These are phyloP conservation scores for Xanthoconium separans DNA, from an alignment of 1,284 basidiomycete genomes.

Conservation along the genomic window DNA sequence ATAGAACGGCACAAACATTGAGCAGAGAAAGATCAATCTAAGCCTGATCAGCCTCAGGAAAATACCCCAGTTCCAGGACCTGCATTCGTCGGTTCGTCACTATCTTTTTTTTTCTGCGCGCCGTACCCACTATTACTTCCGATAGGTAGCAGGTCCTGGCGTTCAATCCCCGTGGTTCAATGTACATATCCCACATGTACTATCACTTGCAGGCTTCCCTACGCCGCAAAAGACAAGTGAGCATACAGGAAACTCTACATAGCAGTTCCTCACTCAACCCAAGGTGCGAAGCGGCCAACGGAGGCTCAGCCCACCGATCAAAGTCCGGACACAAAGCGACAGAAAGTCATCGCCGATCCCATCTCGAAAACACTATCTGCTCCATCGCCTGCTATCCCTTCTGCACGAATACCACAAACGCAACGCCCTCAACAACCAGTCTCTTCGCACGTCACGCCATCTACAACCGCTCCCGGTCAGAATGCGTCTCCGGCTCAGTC, in stretches of 20 bases:
- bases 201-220: slow-evolving; percentile 52
- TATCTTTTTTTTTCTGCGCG: neutral
- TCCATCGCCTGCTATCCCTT: slow-evolving; percentile 25
- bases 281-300: slow-evolving; percentile 30
- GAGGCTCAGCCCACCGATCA: slow-evolving; percentile 21
- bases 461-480: slow-evolving; percentile 6
- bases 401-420: slow-evolving; percentile 18
- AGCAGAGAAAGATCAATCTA: slow-evolving; percentile 60
- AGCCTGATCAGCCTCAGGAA: slow-evolving; percentile 50
- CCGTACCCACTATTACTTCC: neutral
- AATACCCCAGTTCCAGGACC: slow-evolving; percentile 48
- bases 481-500: slow-evolving; percentile 15
- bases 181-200: slow-evolving; percentile 43
- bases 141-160: slow-evolving; percentile 38
- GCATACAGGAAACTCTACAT: neutral
- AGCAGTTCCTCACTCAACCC: slow-evolving; percentile 15
- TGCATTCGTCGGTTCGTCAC: slow-evolving; percentile 49
- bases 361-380: slow-evolving; percentile 19
- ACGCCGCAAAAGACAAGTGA: slow-evolving; percentile 40
- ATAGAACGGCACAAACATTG: neutral
- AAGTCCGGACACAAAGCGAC: slow-evolving; percentile 33
- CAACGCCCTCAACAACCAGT: slow-evolving; percentile 17
- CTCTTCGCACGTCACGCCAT: slow-evolving; percentile 13
- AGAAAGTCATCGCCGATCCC: slow-evolving; percentile 25
- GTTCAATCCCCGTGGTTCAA: slow-evolving; percentile 55